Evolutionary conservation across 176 grass and related monocot species (phyloP), one percentile per base, ranked within the genome.

Genomic region (Canna indica): DNA sequence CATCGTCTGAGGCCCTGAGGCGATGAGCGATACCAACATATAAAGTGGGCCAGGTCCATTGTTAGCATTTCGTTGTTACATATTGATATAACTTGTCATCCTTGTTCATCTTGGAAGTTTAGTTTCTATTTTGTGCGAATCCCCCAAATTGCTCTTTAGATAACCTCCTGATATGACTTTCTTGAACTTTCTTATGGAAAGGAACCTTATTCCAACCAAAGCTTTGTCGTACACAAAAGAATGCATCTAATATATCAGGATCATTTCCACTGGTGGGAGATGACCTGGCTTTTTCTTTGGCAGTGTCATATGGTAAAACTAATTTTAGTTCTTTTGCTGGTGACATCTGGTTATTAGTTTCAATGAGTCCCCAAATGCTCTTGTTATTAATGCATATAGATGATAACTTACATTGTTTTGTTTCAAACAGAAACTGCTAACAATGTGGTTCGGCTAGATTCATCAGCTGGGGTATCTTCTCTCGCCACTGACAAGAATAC

Each of bases 401-500:
- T 48, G 42, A 30, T 11, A 32, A 70, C n/a, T 12, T 67, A 3
- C 20, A 17, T 14, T 60, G 13, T 44, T 62, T 22, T 38, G 13
- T 76, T 64, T 25, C 12, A 22, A 66, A 42, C 45, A 80, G 34
- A 79, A 79, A 35, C 62, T 41, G 9, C 47, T 15, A 41, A 64
- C 10, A 44, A 12, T 44, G 71, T 45, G 56, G 16, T 60, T 32
- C 33, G 7, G 30, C 64, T 65, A 59, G 12, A 38, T 79, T 76
- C 33, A 53, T 65, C 76, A 38, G 47, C 11, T 57, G 82, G 74
- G 15, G 71, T 25, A 75, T 75, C 72, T 72, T 75, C 76, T 70
- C 36, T 48, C 59, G 54, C 33, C 41, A 71, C 27, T 25, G 65
- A 47, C 41, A 64, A 72, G 64, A 54, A 34, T 14, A 32, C 50